Percentiles rank a stretch among this genome's conserved stretches.
Evolutionary conservation across 257 asterid genomes (phyloP).

Genomic region (Nicotiana tomentosiformis): DNA sequence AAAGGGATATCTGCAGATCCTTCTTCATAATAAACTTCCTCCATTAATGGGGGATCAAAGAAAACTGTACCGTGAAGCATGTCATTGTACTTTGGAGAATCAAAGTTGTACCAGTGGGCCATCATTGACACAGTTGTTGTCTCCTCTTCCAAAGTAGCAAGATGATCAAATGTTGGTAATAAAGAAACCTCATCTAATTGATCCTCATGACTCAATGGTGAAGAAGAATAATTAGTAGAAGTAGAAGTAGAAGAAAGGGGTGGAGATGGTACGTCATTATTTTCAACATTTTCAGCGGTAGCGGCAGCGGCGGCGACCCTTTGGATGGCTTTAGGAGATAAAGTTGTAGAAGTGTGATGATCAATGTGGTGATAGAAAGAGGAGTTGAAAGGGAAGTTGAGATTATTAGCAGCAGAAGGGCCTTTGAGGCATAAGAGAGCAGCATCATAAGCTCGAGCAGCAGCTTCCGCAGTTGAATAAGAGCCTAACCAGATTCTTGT

Average conservation of each 20-base stretch:
- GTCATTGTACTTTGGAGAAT: slow-evolving; percentile 63
- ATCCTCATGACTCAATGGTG: background rate
- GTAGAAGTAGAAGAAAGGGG: slow-evolving; percentile 18
- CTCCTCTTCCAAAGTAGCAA: background rate
- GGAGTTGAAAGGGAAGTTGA: slow-evolving; percentile 55
- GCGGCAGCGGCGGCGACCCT: slow-evolving; percentile 52
- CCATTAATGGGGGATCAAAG: slow-evolving; percentile 40
- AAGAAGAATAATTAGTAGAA: background rate
- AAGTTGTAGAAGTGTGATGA: background rate
- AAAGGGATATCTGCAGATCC: slow-evolving; percentile 44
- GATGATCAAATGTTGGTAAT: background rate
- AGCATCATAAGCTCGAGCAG: slow-evolving; percentile 96
- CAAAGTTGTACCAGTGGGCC: slow-evolving; percentile 62
- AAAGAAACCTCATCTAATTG: background rate
- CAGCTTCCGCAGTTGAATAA: slow-evolving; percentile 87
- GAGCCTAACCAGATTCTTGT: slow-evolving; percentile 95
- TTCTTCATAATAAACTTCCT: slow-evolving; percentile 39
- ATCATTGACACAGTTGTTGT: background rate
- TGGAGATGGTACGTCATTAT: background rate
- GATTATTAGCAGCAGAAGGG: slow-evolving; percentile 49
- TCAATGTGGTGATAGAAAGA: background rate
- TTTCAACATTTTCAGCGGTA: slow-evolving; percentile 16
- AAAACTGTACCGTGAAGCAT: slow-evolving; percentile 47
- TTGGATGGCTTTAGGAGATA: slow-evolving; percentile 84
- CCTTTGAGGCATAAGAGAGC: slow-evolving; percentile 82